Conservation (phyloP, 768 basidiomycete species). For the Boletus rex-veris region DNA sequence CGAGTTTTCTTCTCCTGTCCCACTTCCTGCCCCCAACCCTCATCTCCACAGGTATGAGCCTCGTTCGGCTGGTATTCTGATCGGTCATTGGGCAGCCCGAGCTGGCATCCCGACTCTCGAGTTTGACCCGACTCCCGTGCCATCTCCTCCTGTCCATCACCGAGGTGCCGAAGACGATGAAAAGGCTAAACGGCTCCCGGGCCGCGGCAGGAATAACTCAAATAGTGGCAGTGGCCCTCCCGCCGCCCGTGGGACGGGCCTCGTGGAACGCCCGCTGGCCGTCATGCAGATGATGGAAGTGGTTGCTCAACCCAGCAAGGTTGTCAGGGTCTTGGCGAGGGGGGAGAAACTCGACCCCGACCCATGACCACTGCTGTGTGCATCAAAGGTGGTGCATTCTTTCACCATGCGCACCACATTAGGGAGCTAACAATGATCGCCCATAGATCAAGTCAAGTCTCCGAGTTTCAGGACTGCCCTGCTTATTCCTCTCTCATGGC, state of each 20-base stretch:
- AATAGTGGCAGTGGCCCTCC: slow-evolving; percentile 17
- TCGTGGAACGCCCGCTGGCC: slow-evolving; percentile 76
- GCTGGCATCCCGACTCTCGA: slow-evolving; percentile 58
- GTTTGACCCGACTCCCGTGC: slow-evolving; percentile 36
- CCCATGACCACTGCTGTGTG: slow-evolving; percentile 11
- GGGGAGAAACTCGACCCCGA: slow-evolving; percentile 78
- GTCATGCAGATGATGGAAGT: slow-evolving; percentile 82
- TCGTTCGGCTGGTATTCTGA: slow-evolving; percentile 59
- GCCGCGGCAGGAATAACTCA: slow-evolving; percentile 30
- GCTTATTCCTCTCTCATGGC: slow-evolving; percentile 16
- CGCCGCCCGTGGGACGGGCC: slow-evolving; percentile 32
- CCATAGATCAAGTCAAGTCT: slow-evolving; percentile 12
- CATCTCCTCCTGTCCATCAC: slow-evolving; percentile 16
- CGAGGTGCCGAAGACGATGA: slow-evolving; percentile 33
- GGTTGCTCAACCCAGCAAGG: slow-evolving; percentile 67
- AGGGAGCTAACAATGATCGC: neutral
- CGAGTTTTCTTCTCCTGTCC: slow-evolving; percentile 50
- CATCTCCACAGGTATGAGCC: slow-evolving; percentile 59
- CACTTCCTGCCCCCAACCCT: slow-evolving; percentile 57
- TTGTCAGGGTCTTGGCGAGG: slow-evolving; percentile 75
- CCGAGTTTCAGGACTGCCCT: slow-evolving; percentile 18
- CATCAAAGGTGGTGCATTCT: slow-evolving; percentile 11
- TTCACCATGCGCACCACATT: neutral
- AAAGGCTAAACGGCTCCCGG: slow-evolving; percentile 27
- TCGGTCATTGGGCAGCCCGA: slow-evolving; percentile 63